Conservation (phyloP, 345 rosid genomes). For the Salix udensis region DNA sequence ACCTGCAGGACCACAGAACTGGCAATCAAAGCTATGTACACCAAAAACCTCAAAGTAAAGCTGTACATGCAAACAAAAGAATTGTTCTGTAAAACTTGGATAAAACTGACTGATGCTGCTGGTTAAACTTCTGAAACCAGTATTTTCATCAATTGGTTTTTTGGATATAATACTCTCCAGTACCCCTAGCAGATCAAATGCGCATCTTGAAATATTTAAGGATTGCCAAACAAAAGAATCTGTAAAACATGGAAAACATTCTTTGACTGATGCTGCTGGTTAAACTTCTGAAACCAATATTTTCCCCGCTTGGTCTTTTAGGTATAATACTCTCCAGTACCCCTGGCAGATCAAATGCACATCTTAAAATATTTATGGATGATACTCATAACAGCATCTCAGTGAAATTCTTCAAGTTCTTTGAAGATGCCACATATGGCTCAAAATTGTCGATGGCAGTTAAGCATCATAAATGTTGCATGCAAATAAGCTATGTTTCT, state of each 20-base stretch:
- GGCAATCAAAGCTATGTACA: slow-evolving; percentile 1
- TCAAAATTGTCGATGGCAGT: neutral
- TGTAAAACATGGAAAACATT: neutral
- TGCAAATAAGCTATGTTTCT: neutral
- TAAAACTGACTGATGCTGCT: neutral
- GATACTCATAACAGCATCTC: too few species aligned
- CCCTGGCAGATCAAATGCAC: neutral
- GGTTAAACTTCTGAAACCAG: neutral
- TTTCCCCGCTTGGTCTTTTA: neutral
- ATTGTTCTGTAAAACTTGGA: neutral
- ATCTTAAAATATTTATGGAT: neutral
- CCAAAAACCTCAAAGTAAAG: neutral
- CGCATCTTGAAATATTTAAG: neutral
- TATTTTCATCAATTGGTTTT: neutral
- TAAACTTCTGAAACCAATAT: neutral
- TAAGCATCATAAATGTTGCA: neutral
- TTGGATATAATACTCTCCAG: neutral
- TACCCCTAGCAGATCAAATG: neutral
- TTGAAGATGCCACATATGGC: neutral
- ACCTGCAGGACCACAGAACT: slow-evolving; percentile 45
- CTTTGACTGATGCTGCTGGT: neutral
- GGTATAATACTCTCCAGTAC: neutral
- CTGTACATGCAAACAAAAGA: neutral
- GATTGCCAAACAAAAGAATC: neutral
- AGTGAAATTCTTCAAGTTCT: neutral